Base-by-base conservation (phyloP, 2,329 filamentous ascomycete genomes). In the Neofusicoccum sp. region DNA sequence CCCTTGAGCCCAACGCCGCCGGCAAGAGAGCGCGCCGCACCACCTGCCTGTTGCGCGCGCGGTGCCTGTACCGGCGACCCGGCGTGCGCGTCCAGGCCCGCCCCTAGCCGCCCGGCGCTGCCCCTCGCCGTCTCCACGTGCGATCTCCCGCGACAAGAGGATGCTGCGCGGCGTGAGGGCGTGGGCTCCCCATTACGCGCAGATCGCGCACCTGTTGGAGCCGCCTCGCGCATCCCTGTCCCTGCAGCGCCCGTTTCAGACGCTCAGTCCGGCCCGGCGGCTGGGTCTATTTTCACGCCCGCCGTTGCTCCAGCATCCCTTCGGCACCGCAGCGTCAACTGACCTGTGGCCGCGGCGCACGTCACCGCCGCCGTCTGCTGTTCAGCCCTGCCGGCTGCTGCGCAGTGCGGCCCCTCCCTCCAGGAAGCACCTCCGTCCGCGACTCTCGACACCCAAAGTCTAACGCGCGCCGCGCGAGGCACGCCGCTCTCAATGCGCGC, bases 231-330 rank as follows among this genome's bases (percentile, higher is more conserved):
- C 39, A 45, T 45, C 54, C 54, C 54, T 58, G 54, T 45, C 54
- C 54, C 54, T 58, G 54, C 54, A 56, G 52, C 52, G 33, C 28
- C 36, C 52, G 54, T 58, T 58, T 58, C 54, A 58, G 54, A 45
- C 54, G 54, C 54, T 45, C 54, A 45, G 36, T 41, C 52, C 52
- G 52, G 50, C 39, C 52, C 52, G 3, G 54, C 45, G 54, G 54
- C 54, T 58, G 12, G 54, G 22, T 45, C 29, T 34, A 22, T 52
- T 28, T 52, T 37, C 33, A 33, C 41, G 41, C 41, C 41, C 54
- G 45, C 45, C 54, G 54, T 58, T 45, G 41, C 39, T 34, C 41
- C 41, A 45, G 54, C 41, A 34, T 44, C 52, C 39, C 52, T 33
- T 56, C 36, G 16, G 3, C 41, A 28, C 54, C n/a, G 54, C 16